Base-by-base conservation (phyloP, 495 filamentous ascomycete species). In the Neurospora sp. region DNA sequence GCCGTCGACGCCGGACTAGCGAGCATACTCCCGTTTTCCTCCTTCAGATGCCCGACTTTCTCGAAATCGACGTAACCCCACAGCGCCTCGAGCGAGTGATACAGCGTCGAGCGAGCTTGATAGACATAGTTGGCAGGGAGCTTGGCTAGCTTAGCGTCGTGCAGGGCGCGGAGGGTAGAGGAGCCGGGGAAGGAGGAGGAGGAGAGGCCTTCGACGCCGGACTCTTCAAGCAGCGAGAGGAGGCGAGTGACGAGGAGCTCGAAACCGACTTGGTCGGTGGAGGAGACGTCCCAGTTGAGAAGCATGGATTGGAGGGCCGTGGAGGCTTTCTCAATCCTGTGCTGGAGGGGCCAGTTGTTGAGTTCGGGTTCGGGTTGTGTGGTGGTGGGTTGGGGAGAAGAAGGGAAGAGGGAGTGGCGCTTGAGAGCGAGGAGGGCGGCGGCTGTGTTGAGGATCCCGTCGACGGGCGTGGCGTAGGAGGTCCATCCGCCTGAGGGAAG, bases 251-350 rank as follows among this genome's bases (percentile, higher is more conserved):
- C 53, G 14, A 65, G 53, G 27, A 65, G 53, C 14, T 65, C 53
- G 27, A 65, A 65, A 9, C 53, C 53, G 53, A 65, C 53, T 65
- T 65, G 53, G 27, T 65, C 53, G 1, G 53, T 65, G 6, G 53
- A 35, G 22, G 53, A 14, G 53, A 65, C 53, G 53, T 65, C 53
- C 53, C 53, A 65, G 5, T 4, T 8, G 27, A 1, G 1, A 2
- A 61, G 53, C 53, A 65, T 65, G 22, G 22, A 35, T 18, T 65
- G 1, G 6, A 65, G 53, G 0, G 48, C 48, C 0, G 46, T 5
- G 3, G 4, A 5, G 14, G 27, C 53, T 16, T 31, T 0, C 0
- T 0, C 0, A 0, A 65, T 65, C 0, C 53, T 6, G 14, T 31
- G 12, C 2, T 31, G 53, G 0, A 65, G 0, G 53, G 53, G 53